Base-by-base conservation (phyloP, 371 early-diverging fungal species). In the Smittium mucronatum region DNA sequence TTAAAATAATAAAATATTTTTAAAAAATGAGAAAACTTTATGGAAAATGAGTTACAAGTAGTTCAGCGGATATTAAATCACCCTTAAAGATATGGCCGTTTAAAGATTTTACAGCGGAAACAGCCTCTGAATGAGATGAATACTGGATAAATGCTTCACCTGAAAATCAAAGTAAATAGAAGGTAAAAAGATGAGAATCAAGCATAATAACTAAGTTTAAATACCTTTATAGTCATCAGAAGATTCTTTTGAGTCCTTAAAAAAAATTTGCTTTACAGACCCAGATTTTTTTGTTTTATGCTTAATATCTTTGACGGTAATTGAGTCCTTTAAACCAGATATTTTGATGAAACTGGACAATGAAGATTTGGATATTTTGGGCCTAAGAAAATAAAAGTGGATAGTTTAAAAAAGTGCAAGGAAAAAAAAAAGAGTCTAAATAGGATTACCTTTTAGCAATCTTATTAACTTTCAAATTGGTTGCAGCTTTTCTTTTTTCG, bases 81-180 rank as follows among this genome's bases (percentile, higher is more conserved):
- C 86, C 85, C 75, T 89, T 88, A 81, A 84, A 89, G 26, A 81
- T 78, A 67, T 89, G 89, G 63, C 81, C 80, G 75, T 89, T 75
- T 69, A 90, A 78, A 15, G 81, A 72, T 63, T 75, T 74, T 57
- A 81, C 77, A 28, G 89, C 90, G 36, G 70, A 69, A 16, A 74
- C 68, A 0, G 89, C 88, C 34, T 57, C 71, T 33, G 57, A 34
- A 60, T 75, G 73, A 58, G 70, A 63, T 34, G 70, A 74, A 36
- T 69, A 79, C 0, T 75, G 75, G 36, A 79, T 73, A 21, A 71
- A 63, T n/a, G 78, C 81, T 16, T 72, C 60, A 15, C 75, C 76
- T 71, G 47, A 21, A 21, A 47, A 21, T 5, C 11, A 21, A 47
- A 47, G 47, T 11, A 21, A 21, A 21, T 11, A 47, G 21, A 21